Evolutionary conservation across 805 yeast genomes (phyloP), one percentile per base, ranked within the genome.

Genomic region (Starmerella sirachaensis): DNA sequence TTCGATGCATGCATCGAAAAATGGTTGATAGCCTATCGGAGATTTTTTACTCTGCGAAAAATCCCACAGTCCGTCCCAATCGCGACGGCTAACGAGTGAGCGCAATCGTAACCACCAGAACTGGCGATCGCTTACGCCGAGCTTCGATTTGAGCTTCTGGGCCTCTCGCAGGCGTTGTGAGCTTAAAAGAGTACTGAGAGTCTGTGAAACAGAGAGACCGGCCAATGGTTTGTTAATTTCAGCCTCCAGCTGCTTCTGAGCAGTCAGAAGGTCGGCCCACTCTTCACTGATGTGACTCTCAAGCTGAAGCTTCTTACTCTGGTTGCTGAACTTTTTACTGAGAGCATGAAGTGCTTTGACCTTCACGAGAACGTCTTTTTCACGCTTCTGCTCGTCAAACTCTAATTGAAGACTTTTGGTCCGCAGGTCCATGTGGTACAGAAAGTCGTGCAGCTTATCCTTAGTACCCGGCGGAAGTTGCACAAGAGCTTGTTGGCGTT

Each of bases 21-120:
- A 75, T 0, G 78, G 75, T 42, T 65, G 67, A 42, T 76, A 77
- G 0, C 88, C 85, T 29, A 84, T 79, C 0, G 82, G 79, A 0
- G 91, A 72, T 43, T 72, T 76, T 31, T 62, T 64, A 8, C 57
- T 26, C 3, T 60, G 63, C 0, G 76, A 69, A 49, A 74, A 68
- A 21, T 70, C 68, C 46, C 65, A 67, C 21, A 82, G 54, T 26
- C 69, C 72, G 14, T 70, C 74, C 60, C 73, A 77, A 29, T 71
- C 70, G 6, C 69, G 64, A 2, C 64, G 50, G 5, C 62, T 56
- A 0, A 73, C 62, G 22, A 70, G 61, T 1, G 65, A 63, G 12
- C 69, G 65, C 18, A 80, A 55, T 22, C 71, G 69, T 12, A 70
- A 56, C 57, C 69, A 69, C 56, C 76, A 70, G 42, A 66, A 66